Evolutionary conservation across 2,329 filamentous ascomycete genomes (phyloP).

Genomic region (Onygenales sp.): DNA sequence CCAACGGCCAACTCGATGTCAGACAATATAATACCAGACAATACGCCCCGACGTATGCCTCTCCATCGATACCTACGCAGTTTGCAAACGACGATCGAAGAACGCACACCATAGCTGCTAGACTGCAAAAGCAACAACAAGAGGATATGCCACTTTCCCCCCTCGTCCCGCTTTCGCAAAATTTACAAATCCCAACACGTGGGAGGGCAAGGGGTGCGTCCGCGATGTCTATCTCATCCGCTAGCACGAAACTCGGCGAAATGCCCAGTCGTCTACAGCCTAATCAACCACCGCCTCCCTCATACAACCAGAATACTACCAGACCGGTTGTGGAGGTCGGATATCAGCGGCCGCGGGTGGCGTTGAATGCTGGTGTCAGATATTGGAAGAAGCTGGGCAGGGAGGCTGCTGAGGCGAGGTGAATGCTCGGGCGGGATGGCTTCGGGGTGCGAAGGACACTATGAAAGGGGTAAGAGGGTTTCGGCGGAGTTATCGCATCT

Average conservation of each 20-base stretch:
- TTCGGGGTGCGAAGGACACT: background rate
- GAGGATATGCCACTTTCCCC: constrained; percentile 1
- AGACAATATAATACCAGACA: background rate
- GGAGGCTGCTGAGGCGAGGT: background rate
- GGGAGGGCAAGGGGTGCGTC: background rate
- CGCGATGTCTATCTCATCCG: constrained; percentile 1
- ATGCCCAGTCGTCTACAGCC: background rate
- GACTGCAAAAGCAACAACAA: background rate
- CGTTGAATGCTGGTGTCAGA: background rate
- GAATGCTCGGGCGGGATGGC: background rate
- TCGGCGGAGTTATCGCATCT: background rate
- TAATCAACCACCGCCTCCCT: background rate
- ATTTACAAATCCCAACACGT: background rate
- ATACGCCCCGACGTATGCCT: background rate
- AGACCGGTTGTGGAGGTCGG: constrained; percentile 1
- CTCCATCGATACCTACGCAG: background rate
- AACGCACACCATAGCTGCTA: background rate
- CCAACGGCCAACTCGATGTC: background rate
- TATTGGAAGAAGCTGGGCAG: constrained; percentile 1
- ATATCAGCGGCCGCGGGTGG: background rate
- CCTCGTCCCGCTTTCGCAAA: constrained; percentile 1
- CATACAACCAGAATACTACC: background rate
- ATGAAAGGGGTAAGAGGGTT: background rate
- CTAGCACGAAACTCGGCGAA: constrained; percentile 1
- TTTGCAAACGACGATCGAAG: background rate